phyloP scores from a whole-genome alignment of 768 basidiomycete species.

The Crepidotus variabilis region DNA sequence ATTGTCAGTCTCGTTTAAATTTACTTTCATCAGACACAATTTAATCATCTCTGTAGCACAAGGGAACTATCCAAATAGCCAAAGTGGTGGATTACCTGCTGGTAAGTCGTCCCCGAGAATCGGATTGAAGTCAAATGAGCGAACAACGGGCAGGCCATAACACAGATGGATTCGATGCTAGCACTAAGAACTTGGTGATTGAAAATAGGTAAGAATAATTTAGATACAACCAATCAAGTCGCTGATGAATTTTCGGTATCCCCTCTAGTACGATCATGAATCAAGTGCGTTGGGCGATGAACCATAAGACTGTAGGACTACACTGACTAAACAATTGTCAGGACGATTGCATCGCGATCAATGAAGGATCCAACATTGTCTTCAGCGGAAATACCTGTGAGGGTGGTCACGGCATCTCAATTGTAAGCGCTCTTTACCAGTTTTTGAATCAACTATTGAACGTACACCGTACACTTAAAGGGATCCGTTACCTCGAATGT shows the following conservation, averaged over 20 bases:
- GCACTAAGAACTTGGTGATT: constrained; percentile 34
- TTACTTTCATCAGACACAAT: neutral
- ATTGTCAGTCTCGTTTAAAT: constrained; percentile 37
- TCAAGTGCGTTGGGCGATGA: constrained; percentile 26
- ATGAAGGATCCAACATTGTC: constrained; percentile 37
- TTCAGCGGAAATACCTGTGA: constrained; percentile 52
- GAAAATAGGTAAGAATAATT: constrained; percentile 31
- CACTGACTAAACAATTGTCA: neutral
- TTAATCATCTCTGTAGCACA: constrained; percentile 31
- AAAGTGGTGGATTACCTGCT: constrained; percentile 45
- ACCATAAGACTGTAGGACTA: neutral
- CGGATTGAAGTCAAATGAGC: neutral
- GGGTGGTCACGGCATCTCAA: constrained; percentile 63
- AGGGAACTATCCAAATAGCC: constrained; percentile 47
- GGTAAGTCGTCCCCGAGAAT: constrained; percentile 12
- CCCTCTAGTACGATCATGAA: constrained; percentile 28
- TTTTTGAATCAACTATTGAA: neutral
- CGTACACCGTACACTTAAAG: constrained; percentile 21
- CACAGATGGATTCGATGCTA: constrained; percentile 48
- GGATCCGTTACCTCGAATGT: constrained; percentile 50
- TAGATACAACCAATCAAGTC: neutral
- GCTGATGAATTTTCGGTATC: neutral
- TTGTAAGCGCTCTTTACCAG: constrained; percentile 24
- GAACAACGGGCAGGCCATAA: constrained; percentile 30
- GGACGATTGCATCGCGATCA: constrained; percentile 65